Conservation (phyloP, 2,329 filamentous ascomycete species). For the Sporothrix protearum region DNA sequence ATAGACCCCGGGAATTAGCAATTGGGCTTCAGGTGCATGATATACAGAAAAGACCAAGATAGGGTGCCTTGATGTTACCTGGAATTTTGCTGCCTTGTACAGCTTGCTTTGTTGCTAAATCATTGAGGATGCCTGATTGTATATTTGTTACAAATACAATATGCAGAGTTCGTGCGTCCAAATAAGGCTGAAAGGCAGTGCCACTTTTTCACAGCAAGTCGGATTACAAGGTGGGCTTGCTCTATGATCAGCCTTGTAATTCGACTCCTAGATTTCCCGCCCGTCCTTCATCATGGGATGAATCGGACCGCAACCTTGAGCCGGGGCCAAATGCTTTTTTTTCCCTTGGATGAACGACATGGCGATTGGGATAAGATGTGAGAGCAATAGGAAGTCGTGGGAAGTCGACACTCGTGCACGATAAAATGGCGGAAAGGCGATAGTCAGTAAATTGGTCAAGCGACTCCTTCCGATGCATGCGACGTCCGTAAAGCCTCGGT, state of each 20-base stretch:
- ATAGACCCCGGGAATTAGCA: not conserved
- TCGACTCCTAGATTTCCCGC: conserved; percentile 4
- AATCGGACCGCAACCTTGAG: not conserved
- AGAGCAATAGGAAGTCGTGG: not conserved
- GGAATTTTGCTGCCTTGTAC: not conserved
- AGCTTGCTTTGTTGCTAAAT: not conserved
- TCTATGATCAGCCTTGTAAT: not conserved
- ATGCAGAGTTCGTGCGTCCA: not conserved
- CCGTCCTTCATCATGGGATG: not conserved
- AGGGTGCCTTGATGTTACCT: not conserved
- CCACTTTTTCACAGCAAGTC: too few relatives aligned
- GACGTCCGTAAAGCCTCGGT: not conserved
- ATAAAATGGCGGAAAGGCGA: not conserved
- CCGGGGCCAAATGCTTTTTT: not conserved
- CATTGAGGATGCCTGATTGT: not conserved
- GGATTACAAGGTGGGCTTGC: not conserved
- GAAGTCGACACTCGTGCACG: not conserved
- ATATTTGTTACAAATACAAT: not conserved
- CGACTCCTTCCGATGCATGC: not conserved
- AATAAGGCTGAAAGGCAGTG: not conserved
- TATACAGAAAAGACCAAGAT: not conserved
- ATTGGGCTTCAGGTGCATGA: too few relatives aligned
- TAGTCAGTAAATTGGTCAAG: not conserved
- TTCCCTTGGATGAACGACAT: not conserved
- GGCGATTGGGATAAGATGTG: too few relatives aligned